phyloP scores from a whole-genome alignment of 163 green algal species.

The Trebouxiophyceae sp. region DNA sequence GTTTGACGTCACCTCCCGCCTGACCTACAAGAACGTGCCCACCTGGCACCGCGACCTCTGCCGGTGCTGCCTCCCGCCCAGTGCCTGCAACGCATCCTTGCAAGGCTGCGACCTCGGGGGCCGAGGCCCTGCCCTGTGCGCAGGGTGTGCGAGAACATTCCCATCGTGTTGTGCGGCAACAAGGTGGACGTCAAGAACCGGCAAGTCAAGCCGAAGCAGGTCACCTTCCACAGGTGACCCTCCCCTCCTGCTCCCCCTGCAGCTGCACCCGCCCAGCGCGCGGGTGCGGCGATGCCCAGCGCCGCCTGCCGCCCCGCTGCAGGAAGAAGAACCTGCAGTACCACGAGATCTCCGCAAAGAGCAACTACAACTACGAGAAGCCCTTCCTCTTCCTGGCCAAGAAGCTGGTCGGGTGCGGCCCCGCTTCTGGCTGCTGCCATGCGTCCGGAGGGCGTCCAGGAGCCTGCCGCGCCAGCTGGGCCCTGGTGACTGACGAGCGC shows the following conservation, averaged over 20 bases:
- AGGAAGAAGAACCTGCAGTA: slow-evolving; percentile 99
- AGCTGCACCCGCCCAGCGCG: no score
- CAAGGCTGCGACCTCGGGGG: no score
- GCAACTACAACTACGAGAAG: slow-evolving; percentile 99
- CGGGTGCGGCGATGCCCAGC: no score
- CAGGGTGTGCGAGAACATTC: slow-evolving; percentile 99
- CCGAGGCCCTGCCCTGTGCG: slow-evolving; percentile 1
- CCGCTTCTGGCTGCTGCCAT: background rate
- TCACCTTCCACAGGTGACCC: slow-evolving; percentile 74
- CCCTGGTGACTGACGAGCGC: no score
- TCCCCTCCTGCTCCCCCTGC: no score
- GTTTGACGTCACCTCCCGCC: slow-evolving; percentile 98
- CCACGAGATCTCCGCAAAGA: slow-evolving; percentile 99
- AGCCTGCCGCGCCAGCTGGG: no score
- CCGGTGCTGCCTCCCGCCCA: slow-evolving; percentile 43
- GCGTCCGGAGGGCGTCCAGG: no score
- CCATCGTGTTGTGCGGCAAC: slow-evolving; percentile 99
- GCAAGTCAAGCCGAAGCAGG: slow-evolving; percentile 99
- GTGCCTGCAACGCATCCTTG: no score
- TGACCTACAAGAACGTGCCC: slow-evolving; percentile 99
- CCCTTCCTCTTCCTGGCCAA: slow-evolving; percentile 99
- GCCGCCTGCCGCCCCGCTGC: no score
- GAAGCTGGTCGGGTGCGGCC: slow-evolving; percentile 84
- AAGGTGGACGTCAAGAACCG: slow-evolving; percentile 99
- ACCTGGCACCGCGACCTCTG: slow-evolving; percentile 99